A percentile compares a stretch with the other conserved stretches of the same genome.
phyloP scores from a whole-genome alignment of 2,329 filamentous ascomycete species.

The Periconia digitata region DNA sequence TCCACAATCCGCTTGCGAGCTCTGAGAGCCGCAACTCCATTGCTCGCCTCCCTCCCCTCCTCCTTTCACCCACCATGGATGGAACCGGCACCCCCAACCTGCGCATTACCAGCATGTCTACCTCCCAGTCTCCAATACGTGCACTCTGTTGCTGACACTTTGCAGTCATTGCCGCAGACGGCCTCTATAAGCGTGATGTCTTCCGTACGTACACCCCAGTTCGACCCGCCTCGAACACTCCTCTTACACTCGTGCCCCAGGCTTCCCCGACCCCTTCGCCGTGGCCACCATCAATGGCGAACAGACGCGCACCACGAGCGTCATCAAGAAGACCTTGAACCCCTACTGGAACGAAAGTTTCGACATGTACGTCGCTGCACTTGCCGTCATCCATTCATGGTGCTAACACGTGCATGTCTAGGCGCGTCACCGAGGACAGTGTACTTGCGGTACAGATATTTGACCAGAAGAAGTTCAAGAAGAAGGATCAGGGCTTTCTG shows the following conservation, averaged over 20 bases:
- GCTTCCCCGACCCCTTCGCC: conserved; percentile 96
- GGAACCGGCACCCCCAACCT: conserved; percentile 70
- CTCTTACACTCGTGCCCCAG: conserved; percentile 55
- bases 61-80: conserved; percentile 43
- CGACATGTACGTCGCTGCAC: conserved; percentile 72
- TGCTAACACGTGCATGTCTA: conserved; percentile 47
- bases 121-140: conserved; percentile 3
- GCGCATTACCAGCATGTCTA: conserved; percentile 80
- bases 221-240: background rate
- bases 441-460: conserved; percentile 98
- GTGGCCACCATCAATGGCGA: conserved; percentile 97
- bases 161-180: conserved; percentile 95
- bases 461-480: conserved; percentile 99
- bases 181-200: conserved; percentile 98
- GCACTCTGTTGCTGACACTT: conserved; percentile 26
- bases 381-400: conserved; percentile 4
- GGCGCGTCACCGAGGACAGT: conserved; percentile 89
- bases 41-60: conserved; percentile 1
- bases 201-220: conserved; percentile 70
- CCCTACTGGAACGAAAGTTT: conserved; percentile 99
- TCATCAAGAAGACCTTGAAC: conserved; percentile 96
- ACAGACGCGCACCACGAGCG: conserved; percentile 95
- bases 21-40: conserved; percentile 32
- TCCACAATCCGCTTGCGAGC: conserved; percentile 22
- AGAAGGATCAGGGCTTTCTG: conserved; percentile 99